phyloP scores from a whole-genome alignment of 129 eudicot genomes.

The Smallanthus sonchifolius region DNA sequence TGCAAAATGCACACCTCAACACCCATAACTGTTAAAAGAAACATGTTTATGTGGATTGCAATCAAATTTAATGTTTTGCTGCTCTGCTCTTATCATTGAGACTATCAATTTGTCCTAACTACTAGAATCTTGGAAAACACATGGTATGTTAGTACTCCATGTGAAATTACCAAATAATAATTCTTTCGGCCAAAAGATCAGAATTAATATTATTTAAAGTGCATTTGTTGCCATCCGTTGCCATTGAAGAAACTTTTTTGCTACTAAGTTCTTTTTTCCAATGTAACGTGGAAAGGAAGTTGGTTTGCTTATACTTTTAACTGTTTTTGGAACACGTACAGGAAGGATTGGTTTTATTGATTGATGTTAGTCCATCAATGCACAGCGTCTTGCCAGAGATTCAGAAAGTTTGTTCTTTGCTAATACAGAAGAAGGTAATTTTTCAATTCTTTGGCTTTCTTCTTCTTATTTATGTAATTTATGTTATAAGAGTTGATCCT shows the following conservation, averaged over 20 bases:
- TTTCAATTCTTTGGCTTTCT: not conserved
- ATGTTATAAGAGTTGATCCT: not conserved
- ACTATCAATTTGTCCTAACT: not conserved
- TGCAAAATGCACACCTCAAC: not conserved
- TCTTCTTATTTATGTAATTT: not conserved
- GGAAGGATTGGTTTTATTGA: slow-evolving; percentile 78
- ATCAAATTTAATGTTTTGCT: not conserved
- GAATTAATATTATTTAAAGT: not conserved
- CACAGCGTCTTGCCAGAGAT: slow-evolving; percentile 75
- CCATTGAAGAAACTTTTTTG: not conserved
- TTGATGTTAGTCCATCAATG: slow-evolving; percentile 96
- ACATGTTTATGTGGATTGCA: not conserved
- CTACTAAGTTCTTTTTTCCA: not conserved
- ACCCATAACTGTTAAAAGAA: not conserved
- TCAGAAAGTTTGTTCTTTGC: slow-evolving; percentile 80
- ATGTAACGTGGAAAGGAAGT: not conserved
- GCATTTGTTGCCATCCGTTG: not conserved
- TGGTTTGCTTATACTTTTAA: slow-evolving; percentile 8
- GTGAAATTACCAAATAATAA: not conserved
- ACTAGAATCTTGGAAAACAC: not conserved
- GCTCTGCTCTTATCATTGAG: too few relatives aligned
- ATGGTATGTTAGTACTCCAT: not conserved
- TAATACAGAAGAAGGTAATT: slow-evolving; percentile 81
- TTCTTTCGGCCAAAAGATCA: not conserved
- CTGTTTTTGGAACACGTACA: slow-evolving; percentile 31